Percentiles rank a stretch among this genome's conserved stretches.
Conservation (phyloP, 495 filamentous ascomycete genomes). For the Annulohypoxylon stygium region DNA sequence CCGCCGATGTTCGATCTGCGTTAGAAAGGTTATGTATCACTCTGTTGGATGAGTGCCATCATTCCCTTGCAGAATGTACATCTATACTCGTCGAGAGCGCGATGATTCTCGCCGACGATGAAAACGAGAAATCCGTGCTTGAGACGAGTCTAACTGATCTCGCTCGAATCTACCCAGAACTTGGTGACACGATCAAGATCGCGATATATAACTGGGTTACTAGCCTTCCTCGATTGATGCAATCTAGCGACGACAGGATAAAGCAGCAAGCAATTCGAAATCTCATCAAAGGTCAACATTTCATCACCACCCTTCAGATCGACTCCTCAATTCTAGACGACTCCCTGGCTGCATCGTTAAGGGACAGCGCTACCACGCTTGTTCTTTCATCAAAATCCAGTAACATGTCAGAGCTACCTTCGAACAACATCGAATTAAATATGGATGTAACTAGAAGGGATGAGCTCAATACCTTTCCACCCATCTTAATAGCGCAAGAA, state of each 20-base stretch:
- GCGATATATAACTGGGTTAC: slow-evolving; percentile 85
- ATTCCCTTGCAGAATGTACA: slow-evolving; percentile 77
- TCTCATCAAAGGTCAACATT: slow-evolving; percentile 77
- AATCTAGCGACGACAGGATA: slow-evolving; percentile 81
- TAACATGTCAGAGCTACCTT: slow-evolving; percentile 48
- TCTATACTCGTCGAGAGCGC: slow-evolving; percentile 83
- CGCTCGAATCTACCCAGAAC: slow-evolving; percentile 70
- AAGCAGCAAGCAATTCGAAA: slow-evolving; percentile 80
- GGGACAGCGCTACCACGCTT: slow-evolving; percentile 69
- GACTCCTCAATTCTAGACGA: slow-evolving; percentile 78
- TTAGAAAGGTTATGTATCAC: slow-evolving; percentile 77
- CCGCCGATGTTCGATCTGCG: slow-evolving; percentile 75
- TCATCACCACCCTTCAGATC: slow-evolving; percentile 74
- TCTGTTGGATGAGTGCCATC: slow-evolving; percentile 80
- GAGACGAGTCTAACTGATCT: slow-evolving; percentile 69
- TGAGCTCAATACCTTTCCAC: slow-evolving; percentile 61
- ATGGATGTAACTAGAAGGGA: slow-evolving; percentile 39
- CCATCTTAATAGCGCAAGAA: slow-evolving; percentile 72
- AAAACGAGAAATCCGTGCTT: slow-evolving; percentile 58
- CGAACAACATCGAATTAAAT: slow-evolving; percentile 39
- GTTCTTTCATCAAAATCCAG: slow-evolving; percentile 54
- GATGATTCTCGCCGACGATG: slow-evolving; percentile 74
- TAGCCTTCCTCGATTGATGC: slow-evolving; percentile 84
- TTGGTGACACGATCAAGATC: slow-evolving; percentile 76
- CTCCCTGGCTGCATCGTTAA: slow-evolving; percentile 71